Evolutionary conservation across 208 protist species (phyloP).

Genomic region (Acanthamoeba lenticulata): DNA sequence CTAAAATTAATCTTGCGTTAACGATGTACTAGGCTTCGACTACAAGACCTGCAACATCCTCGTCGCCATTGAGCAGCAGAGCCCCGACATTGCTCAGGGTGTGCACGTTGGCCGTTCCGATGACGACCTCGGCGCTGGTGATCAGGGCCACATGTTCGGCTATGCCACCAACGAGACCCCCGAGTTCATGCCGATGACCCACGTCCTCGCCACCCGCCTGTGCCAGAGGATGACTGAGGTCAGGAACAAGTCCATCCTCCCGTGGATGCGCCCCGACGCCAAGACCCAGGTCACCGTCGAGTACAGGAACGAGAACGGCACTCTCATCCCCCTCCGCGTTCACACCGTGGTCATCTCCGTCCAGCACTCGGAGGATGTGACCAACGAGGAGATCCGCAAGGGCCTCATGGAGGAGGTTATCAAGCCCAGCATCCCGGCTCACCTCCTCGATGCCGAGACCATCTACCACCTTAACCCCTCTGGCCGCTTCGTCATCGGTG

Average conservation of each 20-base stretch:
- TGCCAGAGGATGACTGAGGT: constrained; percentile 95
- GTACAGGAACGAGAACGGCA: constrained; percentile 95
- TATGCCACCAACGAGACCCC: constrained; percentile 99
- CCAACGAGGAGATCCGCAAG: constrained; percentile 93
- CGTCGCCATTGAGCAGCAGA: constrained; percentile 98
- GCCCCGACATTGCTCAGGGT: constrained; percentile 98
- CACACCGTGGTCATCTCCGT: constrained; percentile 99
- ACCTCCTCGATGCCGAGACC: constrained; percentile 95
- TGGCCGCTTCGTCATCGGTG: constrained; percentile 99
- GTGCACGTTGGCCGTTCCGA: constrained; percentile 94
- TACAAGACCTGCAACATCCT: constrained; percentile 98
- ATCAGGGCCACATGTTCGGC: constrained; percentile 99
- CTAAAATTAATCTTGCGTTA: no score
- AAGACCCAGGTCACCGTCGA: constrained; percentile 99
- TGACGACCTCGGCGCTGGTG: constrained; percentile 98
- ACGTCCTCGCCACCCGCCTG: constrained; percentile 95
- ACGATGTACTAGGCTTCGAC: constrained; percentile 97
- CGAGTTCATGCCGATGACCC: constrained; percentile 98
- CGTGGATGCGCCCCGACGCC: constrained; percentile 97
- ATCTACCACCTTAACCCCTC: constrained; percentile 99
- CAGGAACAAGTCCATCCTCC: constrained; percentile 93
- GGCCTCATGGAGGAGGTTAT: constrained; percentile 96
- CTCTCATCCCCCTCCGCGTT: constrained; percentile 94
- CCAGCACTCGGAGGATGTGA: constrained; percentile 96
- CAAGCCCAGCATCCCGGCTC: constrained; percentile 93